phyloP scores from a whole-genome alignment of 1,284 basidiomycete species.

The Moesziomyces sp. region DNA sequence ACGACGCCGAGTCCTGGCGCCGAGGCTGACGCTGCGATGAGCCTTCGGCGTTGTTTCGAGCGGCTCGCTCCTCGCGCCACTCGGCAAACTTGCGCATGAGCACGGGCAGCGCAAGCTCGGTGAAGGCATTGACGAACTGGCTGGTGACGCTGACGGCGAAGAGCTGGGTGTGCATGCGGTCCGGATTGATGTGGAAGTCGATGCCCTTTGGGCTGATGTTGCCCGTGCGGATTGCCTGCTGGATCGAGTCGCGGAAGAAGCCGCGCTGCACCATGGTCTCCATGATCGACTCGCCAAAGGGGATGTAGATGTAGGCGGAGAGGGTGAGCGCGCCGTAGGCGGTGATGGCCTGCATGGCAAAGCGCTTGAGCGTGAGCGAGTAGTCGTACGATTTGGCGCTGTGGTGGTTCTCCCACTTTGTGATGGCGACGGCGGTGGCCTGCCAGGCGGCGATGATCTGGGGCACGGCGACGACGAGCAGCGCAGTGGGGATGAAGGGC shows the following conservation, averaged over 20 bases:
- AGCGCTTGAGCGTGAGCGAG: constrained; percentile 89
- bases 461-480: constrained; percentile 86
- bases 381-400: constrained; percentile 80
- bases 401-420: constrained; percentile 79
- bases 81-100: constrained; percentile 68
- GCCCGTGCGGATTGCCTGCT: constrained; percentile 52
- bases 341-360: constrained; percentile 86
- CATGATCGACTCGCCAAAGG: constrained; percentile 65
- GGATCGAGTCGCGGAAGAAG: constrained; percentile 53
- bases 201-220: constrained; percentile 38
- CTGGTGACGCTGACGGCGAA: constrained; percentile 95
- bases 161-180: constrained; percentile 86
- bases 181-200: constrained; percentile 70
- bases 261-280: constrained; percentile 57
- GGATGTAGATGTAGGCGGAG: constrained; percentile 66
- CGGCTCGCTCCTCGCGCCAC: constrained; percentile 32
- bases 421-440: constrained; percentile 76
- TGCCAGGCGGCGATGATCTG: constrained; percentile 84
- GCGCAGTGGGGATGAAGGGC: constrained; percentile 83
- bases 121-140: constrained; percentile 83
- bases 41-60: constrained; percentile 11
- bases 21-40: background rate
- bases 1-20: constrained; percentile 10
- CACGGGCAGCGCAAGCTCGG: constrained; percentile 82
- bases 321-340: constrained; percentile 74